A percentile compares a stretch with the other conserved stretches of the same genome.
phyloP scores from a whole-genome alignment of 805 yeast genomes.

The Starmerella apicola region DNA sequence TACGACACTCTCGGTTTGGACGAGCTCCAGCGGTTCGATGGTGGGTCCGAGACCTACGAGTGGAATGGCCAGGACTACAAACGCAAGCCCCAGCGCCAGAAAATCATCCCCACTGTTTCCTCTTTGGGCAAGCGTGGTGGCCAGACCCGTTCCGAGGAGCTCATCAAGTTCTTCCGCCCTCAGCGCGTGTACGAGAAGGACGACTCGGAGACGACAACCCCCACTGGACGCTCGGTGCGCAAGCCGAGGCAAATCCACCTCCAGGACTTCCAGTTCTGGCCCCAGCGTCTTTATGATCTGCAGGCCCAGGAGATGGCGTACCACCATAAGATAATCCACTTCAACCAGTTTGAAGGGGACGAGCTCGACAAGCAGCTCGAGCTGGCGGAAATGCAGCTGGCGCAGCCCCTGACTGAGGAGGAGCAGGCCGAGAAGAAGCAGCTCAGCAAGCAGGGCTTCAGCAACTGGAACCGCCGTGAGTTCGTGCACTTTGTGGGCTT shows the following conservation, averaged over 20 bases:
- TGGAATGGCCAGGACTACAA: constrained; percentile 92
- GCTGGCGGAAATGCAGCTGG: constrained; percentile 59
- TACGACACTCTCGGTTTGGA: constrained; percentile 81
- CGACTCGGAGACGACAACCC: constrained; percentile 27
- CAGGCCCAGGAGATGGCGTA: constrained; percentile 72
- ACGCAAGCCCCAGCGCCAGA: constrained; percentile 28
- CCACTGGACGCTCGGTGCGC: constrained; percentile 43
- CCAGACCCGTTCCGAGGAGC: constrained; percentile 16
- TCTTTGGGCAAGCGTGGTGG: constrained; percentile 20
- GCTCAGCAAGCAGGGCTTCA: constrained; percentile 54
- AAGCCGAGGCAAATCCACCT: constrained; percentile 76
- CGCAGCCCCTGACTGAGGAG: constrained; percentile 63
- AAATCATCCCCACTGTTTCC: constrained; percentile 25
- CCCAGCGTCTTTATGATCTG: constrained; percentile 59
- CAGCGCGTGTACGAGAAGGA: constrained; percentile 29
- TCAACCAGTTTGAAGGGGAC: constrained; percentile 54
- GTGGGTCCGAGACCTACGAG: constrained; percentile 74
- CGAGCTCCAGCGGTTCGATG: constrained; percentile 82
- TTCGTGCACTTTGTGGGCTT: constrained; percentile 67
- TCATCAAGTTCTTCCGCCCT: constrained; percentile 17
- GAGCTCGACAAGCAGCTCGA: constrained; percentile 39
- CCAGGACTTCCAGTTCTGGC: constrained; percentile 85
- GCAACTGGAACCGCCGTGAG: constrained; percentile 79
- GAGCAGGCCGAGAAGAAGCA: constrained; percentile 60
- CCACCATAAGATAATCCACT: constrained; percentile 55